Evolutionary conservation across 2,329 filamentous ascomycete genomes (phyloP).

Genomic region (Alternaria rosae): DNA sequence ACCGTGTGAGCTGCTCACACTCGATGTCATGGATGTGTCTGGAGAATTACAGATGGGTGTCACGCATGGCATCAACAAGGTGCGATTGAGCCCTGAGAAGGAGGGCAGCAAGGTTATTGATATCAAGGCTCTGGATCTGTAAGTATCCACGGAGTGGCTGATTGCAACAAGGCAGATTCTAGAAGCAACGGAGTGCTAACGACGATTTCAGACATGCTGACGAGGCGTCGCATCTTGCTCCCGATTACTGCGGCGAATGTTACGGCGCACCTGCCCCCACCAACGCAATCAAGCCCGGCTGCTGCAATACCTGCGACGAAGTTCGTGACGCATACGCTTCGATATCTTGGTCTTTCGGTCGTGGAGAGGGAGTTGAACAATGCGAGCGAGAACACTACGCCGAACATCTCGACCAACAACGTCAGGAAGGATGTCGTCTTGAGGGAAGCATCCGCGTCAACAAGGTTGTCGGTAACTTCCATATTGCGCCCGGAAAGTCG

Average conservation of each 20-base stretch:
- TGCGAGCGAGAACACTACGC: slow-evolving; percentile 94
- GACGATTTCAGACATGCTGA: slow-evolving; percentile 64
- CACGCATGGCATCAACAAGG: slow-evolving; percentile 89
- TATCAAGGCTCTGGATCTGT: slow-evolving; percentile 50
- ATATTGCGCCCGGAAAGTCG: slow-evolving; percentile 92
- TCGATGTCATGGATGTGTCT: slow-evolving; percentile 99
- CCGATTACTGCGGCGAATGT: slow-evolving; percentile 90
- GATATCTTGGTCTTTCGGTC: slow-evolving; percentile 91
- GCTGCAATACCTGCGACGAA: slow-evolving; percentile 97
- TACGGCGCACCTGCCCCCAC: slow-evolving; percentile 81
- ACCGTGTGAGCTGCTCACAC: slow-evolving; percentile 92
- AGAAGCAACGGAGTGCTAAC: slow-evolving; percentile 13
- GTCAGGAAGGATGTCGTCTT: slow-evolving; percentile 91
- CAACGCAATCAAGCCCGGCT: slow-evolving; percentile 79
- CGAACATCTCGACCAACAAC: slow-evolving; percentile 85
- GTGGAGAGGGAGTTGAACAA: slow-evolving; percentile 91
- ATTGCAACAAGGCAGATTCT: not conserved
- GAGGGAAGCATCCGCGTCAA: slow-evolving; percentile 93
- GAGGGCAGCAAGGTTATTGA: slow-evolving; percentile 71
- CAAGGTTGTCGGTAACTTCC: slow-evolving; percentile 99
- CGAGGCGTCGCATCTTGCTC: slow-evolving; percentile 80
- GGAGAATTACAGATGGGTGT: slow-evolving; percentile 96
- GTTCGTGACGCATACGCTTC: slow-evolving; percentile 92
- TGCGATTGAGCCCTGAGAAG: slow-evolving; percentile 74
- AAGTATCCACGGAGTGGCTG: slow-evolving; percentile 14